Percentiles rank a stretch among this genome's conserved stretches.
phyloP scores from a whole-genome alignment of 495 filamentous ascomycete species.

The Aspergillus egyptiacus region DNA sequence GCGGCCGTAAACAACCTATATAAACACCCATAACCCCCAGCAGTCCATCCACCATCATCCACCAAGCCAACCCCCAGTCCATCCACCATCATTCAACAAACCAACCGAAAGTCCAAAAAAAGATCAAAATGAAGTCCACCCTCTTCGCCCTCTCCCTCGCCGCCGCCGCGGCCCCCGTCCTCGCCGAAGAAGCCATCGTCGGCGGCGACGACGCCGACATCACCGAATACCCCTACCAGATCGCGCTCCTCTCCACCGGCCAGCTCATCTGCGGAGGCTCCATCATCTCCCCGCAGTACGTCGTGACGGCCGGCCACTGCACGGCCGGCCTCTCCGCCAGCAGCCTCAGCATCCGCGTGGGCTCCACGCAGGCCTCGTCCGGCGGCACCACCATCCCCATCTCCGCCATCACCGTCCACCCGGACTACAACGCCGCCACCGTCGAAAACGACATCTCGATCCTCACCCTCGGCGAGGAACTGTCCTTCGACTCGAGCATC shows the following conservation, averaged over 20 bases:
- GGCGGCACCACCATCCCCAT: constrained; percentile 4
- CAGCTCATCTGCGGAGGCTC: constrained; percentile 6
- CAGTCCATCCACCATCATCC: too few species aligned
- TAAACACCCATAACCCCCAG: too few species aligned
- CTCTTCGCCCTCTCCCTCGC: neutral
- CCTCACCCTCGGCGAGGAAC: neutral
- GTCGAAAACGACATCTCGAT: constrained; percentile 9
- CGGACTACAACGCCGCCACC: neutral
- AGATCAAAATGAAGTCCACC: constrained; percentile 2
- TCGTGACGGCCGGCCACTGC: constrained; percentile 14
- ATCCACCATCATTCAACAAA: neutral
- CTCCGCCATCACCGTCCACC: neutral
- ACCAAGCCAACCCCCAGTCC: neutral
- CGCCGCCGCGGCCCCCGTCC: neutral
- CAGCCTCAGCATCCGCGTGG: constrained; percentile 3
- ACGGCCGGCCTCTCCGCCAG: neutral
- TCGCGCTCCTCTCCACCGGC: constrained; percentile 1
- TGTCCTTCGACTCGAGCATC: neutral
- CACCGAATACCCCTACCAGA: constrained; percentile 8
- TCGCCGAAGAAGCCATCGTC: constrained; percentile 6
- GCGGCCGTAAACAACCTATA: too few species aligned
- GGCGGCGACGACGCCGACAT: constrained; percentile 8
- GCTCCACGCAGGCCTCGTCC: neutral
- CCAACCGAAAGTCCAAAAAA: too few species aligned
- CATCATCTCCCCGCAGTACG: constrained; percentile 4